These are phyloP conservation scores for Marasmius sp. DNA, from an alignment of 1,284 basidiomycete genomes.

Conservation along the genomic window DNA sequence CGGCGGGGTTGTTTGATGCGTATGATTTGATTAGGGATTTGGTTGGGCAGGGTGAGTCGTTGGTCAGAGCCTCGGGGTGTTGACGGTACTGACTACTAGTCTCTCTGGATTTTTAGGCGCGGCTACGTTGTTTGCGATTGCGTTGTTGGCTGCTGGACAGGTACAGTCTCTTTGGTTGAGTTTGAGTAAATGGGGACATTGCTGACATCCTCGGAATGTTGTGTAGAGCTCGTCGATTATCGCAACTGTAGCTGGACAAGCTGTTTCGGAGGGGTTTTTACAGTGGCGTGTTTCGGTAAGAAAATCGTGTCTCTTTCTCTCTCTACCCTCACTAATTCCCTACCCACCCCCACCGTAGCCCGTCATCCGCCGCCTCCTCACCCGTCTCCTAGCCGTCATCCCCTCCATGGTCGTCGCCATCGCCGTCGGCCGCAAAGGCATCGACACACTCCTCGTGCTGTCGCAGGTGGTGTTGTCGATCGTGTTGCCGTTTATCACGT, in stretches of 20 bases:
- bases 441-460: slow-evolving; percentile 82
- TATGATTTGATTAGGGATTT: slow-evolving; percentile 58
- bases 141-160: slow-evolving; percentile 76
- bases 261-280: slow-evolving; percentile 85
- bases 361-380: slow-evolving; percentile 70
- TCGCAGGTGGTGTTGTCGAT: slow-evolving; percentile 89
- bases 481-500: slow-evolving; percentile 83
- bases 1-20: slow-evolving; percentile 62
- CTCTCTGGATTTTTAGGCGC: slow-evolving; percentile 39
- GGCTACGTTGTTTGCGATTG: slow-evolving; percentile 75
- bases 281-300: slow-evolving; percentile 75
- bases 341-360: slow-evolving; percentile 43
- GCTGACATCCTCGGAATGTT: no score
- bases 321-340: neutral
- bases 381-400: slow-evolving; percentile 83
- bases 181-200: no score
- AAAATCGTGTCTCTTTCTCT: slow-evolving; percentile 13
- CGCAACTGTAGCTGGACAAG: slow-evolving; percentile 80
- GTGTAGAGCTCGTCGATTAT: slow-evolving; percentile 64
- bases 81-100: neutral
- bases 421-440: slow-evolving; percentile 71
- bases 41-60: slow-evolving; percentile 56
- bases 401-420: slow-evolving; percentile 84
- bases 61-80: neutral
- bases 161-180: slow-evolving; percentile 28